phyloP scores from a whole-genome alignment of 2,329 filamentous ascomycete species.

The Byssoonygena ceratinophila region DNA sequence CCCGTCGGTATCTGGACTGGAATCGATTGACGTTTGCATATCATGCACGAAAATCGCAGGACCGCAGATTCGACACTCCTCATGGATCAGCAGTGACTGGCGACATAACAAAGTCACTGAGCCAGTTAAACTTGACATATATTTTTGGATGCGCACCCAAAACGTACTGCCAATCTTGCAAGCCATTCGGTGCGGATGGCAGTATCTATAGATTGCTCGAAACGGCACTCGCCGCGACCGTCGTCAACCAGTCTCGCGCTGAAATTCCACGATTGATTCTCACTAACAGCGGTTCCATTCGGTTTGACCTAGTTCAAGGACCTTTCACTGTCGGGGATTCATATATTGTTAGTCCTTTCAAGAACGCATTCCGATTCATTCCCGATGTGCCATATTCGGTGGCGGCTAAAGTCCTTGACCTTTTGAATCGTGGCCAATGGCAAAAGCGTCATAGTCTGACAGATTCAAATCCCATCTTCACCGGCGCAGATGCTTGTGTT shows the following conservation, averaged over 20 bases:
- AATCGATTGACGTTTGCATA: slow-evolving; percentile 56
- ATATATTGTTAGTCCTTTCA: slow-evolving; percentile 23
- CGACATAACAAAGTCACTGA: slow-evolving; percentile 43
- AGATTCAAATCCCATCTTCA: not conserved
- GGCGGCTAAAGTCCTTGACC: slow-evolving; percentile 23
- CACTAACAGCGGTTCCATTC: slow-evolving; percentile 50
- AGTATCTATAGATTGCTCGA: slow-evolving; percentile 48
- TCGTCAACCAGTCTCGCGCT: slow-evolving; percentile 43
- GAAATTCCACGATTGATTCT: slow-evolving; percentile 47
- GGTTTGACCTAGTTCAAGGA: slow-evolving; percentile 53
- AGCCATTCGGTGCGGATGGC: slow-evolving; percentile 42
- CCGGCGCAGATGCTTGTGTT: slow-evolving; percentile 15
- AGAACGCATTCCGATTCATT: slow-evolving; percentile 24
- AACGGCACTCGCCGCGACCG: slow-evolving; percentile 42
- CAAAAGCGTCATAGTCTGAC: slow-evolving; percentile 21
- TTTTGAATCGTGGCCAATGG: slow-evolving; percentile 21
- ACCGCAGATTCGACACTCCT: slow-evolving; percentile 40
- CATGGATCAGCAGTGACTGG: slow-evolving; percentile 40
- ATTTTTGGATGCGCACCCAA: slow-evolving; percentile 52
- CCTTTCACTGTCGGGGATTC: slow-evolving; percentile 45
- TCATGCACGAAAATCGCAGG: slow-evolving; percentile 46
- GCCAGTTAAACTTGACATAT: slow-evolving; percentile 45
- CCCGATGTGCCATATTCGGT: slow-evolving; percentile 24
- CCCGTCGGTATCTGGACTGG: slow-evolving; percentile 57
- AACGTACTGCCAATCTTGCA: slow-evolving; percentile 47